Base-by-base conservation (phyloP, 1,284 basidiomycete genomes). In the Vanrija humicola region DNA sequence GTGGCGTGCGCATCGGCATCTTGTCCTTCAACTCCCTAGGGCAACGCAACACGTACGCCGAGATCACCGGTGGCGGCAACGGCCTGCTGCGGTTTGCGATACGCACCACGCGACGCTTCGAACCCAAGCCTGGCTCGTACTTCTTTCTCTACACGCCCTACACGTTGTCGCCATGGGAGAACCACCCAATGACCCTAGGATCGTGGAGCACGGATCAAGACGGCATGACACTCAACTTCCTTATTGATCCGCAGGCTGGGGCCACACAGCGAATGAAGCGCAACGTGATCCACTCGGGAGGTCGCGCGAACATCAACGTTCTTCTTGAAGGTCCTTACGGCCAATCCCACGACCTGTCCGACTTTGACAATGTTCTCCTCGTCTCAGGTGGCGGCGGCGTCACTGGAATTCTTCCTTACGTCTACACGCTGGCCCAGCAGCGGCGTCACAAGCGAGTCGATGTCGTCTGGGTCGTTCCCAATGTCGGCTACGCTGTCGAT, bases 241-340 rank as follows among this genome's bases (percentile, higher is more conserved):
- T 62, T 0, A 54, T 63, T n/a, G 55, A 47, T 15, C 55, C 62
- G 15, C 51, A 53, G 18, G 46, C 34, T 9, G 64, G 62, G 16
- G 57, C 54, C 6, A 67, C 64, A 14, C 51, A 55, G 15, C 38
- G 46, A n/a, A 52, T 62, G 29, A 42, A 42, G 15, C 40, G 40
- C 15, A 38, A 15, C 10, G 15, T 16, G 18, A 38, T 38, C 15
- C 34, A 19, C 40, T n/a, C n/a, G 6, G 40, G 40, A 18, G 40
- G 40, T n/a, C n/a, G 40, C 40, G 18, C 40, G 5, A 21, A 42
- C 40, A 42, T 42, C n/a, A n/a, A 18, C 40, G 58, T 67, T 18
- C 45, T 67, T 7, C 43, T 64, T 1, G 67, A 69, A 50, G 67
- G 67, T 23, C 65, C 67, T 12, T 69, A 69, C 54, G 67, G 67